These are phyloP conservation scores for Polytrichum commune DNA, from an alignment of 225 moss, liverwort and hornwort genomes.

Conservation along the genomic window DNA sequence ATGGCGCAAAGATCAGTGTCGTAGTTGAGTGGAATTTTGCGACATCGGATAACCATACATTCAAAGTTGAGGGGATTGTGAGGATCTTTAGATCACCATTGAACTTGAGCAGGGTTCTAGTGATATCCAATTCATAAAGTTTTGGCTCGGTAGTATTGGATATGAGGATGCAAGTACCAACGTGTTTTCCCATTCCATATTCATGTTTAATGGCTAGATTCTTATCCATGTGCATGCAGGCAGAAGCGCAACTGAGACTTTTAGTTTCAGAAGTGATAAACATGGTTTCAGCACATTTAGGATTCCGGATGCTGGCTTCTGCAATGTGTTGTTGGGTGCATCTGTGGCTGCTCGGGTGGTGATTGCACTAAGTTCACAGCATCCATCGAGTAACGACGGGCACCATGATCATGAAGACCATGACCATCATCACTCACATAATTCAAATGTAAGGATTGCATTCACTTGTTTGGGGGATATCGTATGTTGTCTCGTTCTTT, in stretches of 20 bases:
- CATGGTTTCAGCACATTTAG: slow-evolving; percentile 12
- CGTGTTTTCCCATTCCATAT: background rate
- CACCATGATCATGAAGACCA: slow-evolving; percentile 25
- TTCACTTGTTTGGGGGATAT: too few relatives aligned
- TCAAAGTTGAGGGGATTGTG: too few relatives aligned
- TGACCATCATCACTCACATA: slow-evolving; percentile 32
- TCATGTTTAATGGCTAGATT: background rate
- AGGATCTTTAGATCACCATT: too few relatives aligned
- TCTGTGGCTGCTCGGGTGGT: slow-evolving; percentile 59
- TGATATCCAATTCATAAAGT: too few relatives aligned
- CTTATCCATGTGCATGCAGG: slow-evolving; percentile 19
- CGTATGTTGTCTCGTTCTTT: too few relatives aligned
- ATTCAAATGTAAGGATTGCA: slow-evolving; percentile 9
- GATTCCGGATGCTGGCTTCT: slow-evolving; percentile 26
- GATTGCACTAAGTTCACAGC: slow-evolving; percentile 38
- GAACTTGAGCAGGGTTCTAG: too few relatives aligned
- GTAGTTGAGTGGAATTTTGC: too few relatives aligned
- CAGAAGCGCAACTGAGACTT: slow-evolving; percentile 1
- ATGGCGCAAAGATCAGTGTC: too few relatives aligned
- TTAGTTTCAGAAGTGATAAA: slow-evolving; percentile 12
- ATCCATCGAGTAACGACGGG: slow-evolving; percentile 34
- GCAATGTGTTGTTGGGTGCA: slow-evolving; percentile 38
- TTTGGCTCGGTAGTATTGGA: too few relatives aligned
- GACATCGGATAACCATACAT: too few relatives aligned
- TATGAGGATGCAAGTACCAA: too few relatives aligned